Percentiles rank a stretch among this genome's conserved stretches.
These are phyloP conservation scores for Penicillium canariense DNA, from an alignment of 495 filamentous ascomycete species.

Conservation along the genomic window DNA sequence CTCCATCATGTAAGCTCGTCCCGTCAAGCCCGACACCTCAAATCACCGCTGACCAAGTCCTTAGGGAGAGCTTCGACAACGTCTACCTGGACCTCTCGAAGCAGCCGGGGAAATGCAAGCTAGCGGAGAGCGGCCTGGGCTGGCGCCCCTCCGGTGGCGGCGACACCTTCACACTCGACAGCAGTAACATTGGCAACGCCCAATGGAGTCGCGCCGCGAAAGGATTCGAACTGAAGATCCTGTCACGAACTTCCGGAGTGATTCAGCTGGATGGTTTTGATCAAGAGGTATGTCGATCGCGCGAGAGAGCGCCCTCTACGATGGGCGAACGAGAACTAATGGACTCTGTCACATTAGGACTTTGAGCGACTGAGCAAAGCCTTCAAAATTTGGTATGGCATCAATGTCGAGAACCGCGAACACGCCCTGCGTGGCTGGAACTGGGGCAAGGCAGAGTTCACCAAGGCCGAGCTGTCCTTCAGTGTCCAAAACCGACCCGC, in stretches of 20 bases:
- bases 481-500: conserved; percentile 96
- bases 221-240: conserved; percentile 89
- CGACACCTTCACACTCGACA: conserved; percentile 88
- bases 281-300: conserved; percentile 64
- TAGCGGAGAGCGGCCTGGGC: conserved; percentile 87
- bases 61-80: conserved; percentile 89
- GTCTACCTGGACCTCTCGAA: conserved; percentile 94
- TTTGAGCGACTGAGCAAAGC: conserved; percentile 83
- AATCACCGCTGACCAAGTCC: conserved; percentile 24
- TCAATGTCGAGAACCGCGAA: conserved; percentile 86
- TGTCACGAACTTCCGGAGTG: conserved; percentile 76
- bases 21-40: not conserved
- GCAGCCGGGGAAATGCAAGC: conserved; percentile 84
- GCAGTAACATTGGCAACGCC: conserved; percentile 72
- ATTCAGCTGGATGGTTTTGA: conserved; percentile 95
- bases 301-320: not conserved
- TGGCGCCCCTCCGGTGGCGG: conserved; percentile 88
- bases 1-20: conserved; percentile 43
- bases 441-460: conserved; percentile 98
- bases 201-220: conserved; percentile 95
- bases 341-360: conserved; percentile 53
- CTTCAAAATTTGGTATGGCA: conserved; percentile 95
- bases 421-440: conserved; percentile 98
- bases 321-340: not conserved
- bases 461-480: conserved; percentile 91